phyloP scores from a whole-genome alignment of 2,329 filamentous ascomycete genomes.

The Venturiaceae sp. region DNA sequence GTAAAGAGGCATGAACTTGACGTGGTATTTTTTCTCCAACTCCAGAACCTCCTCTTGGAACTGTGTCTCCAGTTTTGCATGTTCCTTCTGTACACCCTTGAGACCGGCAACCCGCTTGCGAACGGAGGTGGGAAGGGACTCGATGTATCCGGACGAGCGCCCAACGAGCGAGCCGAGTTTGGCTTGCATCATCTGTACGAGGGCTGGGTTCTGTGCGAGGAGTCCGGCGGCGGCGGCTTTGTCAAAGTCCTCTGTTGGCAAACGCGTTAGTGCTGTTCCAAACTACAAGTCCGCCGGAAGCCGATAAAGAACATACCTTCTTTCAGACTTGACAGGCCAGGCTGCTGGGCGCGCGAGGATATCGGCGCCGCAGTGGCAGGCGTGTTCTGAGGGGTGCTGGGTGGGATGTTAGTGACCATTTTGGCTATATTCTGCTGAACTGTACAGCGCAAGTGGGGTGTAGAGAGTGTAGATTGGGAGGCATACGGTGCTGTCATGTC shows the following conservation, averaged over 20 bases:
- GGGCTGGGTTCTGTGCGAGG: constrained; percentile 76
- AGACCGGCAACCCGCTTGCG: constrained; percentile 89
- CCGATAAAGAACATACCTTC: constrained; percentile 60
- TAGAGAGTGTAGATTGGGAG: neutral
- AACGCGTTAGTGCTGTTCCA: neutral
- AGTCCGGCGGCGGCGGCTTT: constrained; percentile 79
- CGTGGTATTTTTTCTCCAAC: constrained; percentile 99
- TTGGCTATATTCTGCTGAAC: neutral
- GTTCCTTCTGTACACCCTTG: constrained; percentile 97
- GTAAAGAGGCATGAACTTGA: constrained; percentile 96
- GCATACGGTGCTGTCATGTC: constrained; percentile 55
- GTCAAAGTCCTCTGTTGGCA: constrained; percentile 71
- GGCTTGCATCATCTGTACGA: constrained; percentile 96
- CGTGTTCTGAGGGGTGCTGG: constrained; percentile 84
- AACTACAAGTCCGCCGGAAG: neutral
- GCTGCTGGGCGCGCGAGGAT: constrained; percentile 93
- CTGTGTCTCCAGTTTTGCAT: constrained; percentile 94
- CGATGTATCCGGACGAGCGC: constrained; percentile 93
- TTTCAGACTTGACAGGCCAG: constrained; percentile 87
- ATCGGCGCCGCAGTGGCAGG: constrained; percentile 93
- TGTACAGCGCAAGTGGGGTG: neutral
- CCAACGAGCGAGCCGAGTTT: constrained; percentile 90
- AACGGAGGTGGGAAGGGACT: constrained; percentile 82
- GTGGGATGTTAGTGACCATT: neutral
- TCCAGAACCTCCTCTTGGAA: constrained; percentile 98